Conservation (phyloP, 495 filamentous ascomycete species). For the Annulohypoxylon bovei region DNA sequence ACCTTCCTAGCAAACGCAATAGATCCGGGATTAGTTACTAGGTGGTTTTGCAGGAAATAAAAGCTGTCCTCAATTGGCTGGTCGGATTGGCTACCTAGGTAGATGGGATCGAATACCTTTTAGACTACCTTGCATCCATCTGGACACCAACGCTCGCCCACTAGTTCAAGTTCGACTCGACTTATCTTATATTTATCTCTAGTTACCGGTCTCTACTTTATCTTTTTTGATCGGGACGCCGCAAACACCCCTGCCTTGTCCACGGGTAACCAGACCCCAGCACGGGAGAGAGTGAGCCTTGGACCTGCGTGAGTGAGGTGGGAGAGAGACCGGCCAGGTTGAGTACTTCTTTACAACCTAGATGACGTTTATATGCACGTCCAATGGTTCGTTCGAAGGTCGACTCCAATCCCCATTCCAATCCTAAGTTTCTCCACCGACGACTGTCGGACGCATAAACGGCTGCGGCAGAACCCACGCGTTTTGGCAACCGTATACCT, state of each 20-base stretch:
- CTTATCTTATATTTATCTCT: constrained; percentile 28
- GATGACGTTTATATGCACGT: constrained; percentile 26
- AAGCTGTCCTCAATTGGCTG: constrained; percentile 25
- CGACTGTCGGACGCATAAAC: constrained; percentile 24
- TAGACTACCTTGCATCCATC: constrained; percentile 8
- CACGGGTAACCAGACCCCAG: constrained; percentile 33
- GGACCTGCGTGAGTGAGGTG: constrained; percentile 25
- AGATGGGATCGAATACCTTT: constrained; percentile 18
- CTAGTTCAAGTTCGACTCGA: constrained; percentile 11
- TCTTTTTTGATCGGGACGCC: constrained; percentile 33
- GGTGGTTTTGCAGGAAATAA: constrained; percentile 33
- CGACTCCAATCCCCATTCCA: constrained; percentile 28
- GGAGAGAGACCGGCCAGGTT: constrained; percentile 2
- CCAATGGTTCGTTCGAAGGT: constrained; percentile 34
- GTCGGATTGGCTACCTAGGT: constrained; percentile 28
- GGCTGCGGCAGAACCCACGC: constrained; percentile 30
- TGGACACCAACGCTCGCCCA: constrained; percentile 21
- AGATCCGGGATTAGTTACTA: constrained; percentile 25
- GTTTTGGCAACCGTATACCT: constrained; percentile 24
- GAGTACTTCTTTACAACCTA: constrained; percentile 7
- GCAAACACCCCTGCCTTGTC: constrained; percentile 30
- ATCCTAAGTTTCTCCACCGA: constrained; percentile 33
- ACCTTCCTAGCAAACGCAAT: constrained; percentile 35
- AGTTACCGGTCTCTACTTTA: constrained; percentile 36
- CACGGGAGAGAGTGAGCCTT: constrained; percentile 26